Evolutionary conservation across 2,329 filamentous ascomycete genomes (phyloP).

Genomic region (Hymenoscyphus fraxineus): DNA sequence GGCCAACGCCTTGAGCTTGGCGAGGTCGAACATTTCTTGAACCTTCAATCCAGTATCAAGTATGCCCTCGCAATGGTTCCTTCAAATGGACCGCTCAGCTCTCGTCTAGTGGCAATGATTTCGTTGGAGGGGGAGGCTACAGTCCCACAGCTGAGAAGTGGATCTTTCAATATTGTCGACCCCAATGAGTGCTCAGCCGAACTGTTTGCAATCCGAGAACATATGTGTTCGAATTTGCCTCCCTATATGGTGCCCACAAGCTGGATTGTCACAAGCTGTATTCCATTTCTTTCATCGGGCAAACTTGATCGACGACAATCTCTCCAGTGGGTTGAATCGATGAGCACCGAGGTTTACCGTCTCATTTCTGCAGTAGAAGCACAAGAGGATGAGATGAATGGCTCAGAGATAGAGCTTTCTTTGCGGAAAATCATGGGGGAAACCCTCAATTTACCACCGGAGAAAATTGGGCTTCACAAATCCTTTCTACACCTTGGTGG

Average conservation of each 20-base stretch:
- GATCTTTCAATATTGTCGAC: neutral
- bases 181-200: constrained; percentile 1
- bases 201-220: constrained; percentile 5
- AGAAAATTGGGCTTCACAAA: constrained; percentile 32
- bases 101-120: constrained; percentile 10
- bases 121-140: constrained; percentile 5
- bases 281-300: constrained; percentile 14
- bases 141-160: neutral
- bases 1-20: constrained; percentile 61
- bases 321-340: constrained; percentile 9
- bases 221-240: constrained; percentile 6
- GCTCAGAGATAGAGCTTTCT: neutral
- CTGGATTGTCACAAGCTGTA: constrained; percentile 11
- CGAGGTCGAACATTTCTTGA: constrained; percentile 44
- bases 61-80: constrained; percentile 11
- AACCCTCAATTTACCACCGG: constrained; percentile 31
- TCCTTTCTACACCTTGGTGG: constrained; percentile 38
- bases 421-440: neutral
- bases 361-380: constrained; percentile 2
- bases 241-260: constrained; percentile 16
- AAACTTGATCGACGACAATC: constrained; percentile 12
- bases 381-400: neutral
- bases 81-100: constrained; percentile 9
- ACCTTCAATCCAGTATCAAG: constrained; percentile 7
- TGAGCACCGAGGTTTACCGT: constrained; percentile 8